Conservation (phyloP, 768 basidiomycete genomes). For the Trametes maxima region DNA sequence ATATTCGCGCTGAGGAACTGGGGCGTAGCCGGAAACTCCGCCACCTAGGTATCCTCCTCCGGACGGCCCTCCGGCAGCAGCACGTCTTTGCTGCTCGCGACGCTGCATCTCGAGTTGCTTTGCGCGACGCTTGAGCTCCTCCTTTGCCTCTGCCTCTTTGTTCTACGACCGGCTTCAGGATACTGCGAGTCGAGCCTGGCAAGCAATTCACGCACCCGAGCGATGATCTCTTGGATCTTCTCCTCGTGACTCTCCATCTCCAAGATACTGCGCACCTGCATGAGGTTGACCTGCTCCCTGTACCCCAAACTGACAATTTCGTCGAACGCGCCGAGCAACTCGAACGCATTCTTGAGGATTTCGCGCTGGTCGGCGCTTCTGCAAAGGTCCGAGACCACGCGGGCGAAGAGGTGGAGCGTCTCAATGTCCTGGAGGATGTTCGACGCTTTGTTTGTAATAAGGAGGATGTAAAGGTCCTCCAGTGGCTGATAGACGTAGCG, state of each 20-base stretch:
- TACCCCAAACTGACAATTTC: constrained; percentile 93
- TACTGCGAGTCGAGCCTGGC: not conserved
- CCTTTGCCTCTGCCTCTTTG: constrained; percentile 99
- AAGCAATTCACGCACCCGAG: constrained; percentile 58
- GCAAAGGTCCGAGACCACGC: constrained; percentile 92
- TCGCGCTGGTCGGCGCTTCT: constrained; percentile 86
- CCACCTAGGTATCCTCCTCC: constrained; percentile 66
- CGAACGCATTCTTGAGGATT: constrained; percentile 88
- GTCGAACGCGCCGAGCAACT: constrained; percentile 93
- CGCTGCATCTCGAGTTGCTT: constrained; percentile 99
- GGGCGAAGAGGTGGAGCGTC: constrained; percentile 90
- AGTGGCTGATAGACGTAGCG: constrained; percentile 97
- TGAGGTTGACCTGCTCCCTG: constrained; percentile 74
- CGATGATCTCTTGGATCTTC: constrained; percentile 98
- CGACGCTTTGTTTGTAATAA: constrained; percentile 98
- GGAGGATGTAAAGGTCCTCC: constrained; percentile 94
- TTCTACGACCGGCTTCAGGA: constrained; percentile 52
- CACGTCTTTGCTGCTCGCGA: constrained; percentile 86
- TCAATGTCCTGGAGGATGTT: constrained; percentile 99
- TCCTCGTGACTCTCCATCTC: constrained; percentile 94
- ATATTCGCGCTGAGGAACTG: constrained; percentile 71
- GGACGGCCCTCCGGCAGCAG: constrained; percentile 52
- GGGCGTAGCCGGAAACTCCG: constrained; percentile 67
- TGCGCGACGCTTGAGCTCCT: constrained; percentile 96
- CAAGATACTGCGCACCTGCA: constrained; percentile 75